A percentile compares a stretch with the other conserved stretches of the same genome.
These are phyloP conservation scores for Chaetoscypha palmicola DNA, from an alignment of 2,329 filamentous ascomycete species.

Conservation along the genomic window DNA sequence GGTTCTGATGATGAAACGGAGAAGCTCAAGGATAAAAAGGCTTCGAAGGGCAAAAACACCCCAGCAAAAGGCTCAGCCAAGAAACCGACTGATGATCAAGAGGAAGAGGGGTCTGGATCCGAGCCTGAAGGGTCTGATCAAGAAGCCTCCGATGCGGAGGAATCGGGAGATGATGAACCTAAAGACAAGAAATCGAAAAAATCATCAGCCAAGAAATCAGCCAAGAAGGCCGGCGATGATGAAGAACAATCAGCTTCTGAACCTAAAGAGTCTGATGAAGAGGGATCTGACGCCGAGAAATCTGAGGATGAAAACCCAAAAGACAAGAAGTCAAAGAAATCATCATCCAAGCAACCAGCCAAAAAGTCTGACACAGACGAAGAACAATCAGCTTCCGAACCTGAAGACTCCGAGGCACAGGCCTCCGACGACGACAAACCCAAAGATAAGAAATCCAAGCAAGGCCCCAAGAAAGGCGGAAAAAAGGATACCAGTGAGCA, in stretches of 20 bases:
- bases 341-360: no score
- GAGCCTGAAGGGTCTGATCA: no score
- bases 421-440: background rate
- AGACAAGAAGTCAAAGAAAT: background rate
- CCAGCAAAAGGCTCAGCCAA: no score
- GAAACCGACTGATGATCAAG: no score
- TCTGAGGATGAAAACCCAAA: background rate
- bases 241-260: background rate
- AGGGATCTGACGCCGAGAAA: background rate
- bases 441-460: background rate
- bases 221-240: background rate
- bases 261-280: background rate
- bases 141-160: no score
- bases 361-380: background rate
- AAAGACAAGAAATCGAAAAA: no score
- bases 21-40: no score
- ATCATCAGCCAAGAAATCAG: background rate
- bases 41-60: no score
- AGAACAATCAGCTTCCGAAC: background rate
- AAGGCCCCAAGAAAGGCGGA: background rate
- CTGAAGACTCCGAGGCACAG: background rate
- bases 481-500: background rate
- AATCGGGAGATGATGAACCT: no score
- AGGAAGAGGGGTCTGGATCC: no score
- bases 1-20: no score